Evolutionary conservation across 2,329 filamentous ascomycete genomes (phyloP), one percentile per base, ranked within the genome.

Genomic region (Sporothrix euskadiensis): DNA sequence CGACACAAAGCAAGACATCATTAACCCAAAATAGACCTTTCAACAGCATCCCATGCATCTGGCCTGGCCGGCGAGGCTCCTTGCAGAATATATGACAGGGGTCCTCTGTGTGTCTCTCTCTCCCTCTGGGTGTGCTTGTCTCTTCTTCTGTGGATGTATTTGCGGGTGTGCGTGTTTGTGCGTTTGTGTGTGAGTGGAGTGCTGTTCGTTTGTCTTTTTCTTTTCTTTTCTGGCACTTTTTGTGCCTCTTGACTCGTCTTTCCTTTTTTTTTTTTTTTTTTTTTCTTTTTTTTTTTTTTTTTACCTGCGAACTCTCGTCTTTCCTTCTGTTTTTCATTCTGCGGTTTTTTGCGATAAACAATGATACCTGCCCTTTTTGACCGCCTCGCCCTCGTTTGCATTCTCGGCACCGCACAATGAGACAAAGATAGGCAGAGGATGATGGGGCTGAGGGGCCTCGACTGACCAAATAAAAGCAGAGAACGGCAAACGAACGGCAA

Each of bases 11-110:
- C 26, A 19, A 68, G 65, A 52, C 41, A 54, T 52, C 30, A 39
- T 69, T 69, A 69, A 54, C 66, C 30, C 66, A 69, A 69, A 69
- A 69, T 69, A 69, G 47, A 54, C 47, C 30, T 35, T 54, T 26
- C 4, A 35, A 14, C 22, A 30, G 61, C 61, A 66, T 30, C 39
- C 39, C 39, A 47, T 66, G 61, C 61, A 66, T 66, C 61, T 30
- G 22, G 61, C 61, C 39, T 66, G 61, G 61, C 39, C 22, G 61
- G 19, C 41, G 39, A 68, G 26, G 65, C 65, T 68, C 65, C 65
- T 68, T 68, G 44, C 65, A 68, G 44, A 68, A 68, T 22, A 52
- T 14, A n/a, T 32, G 44, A 47, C 44, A 68, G 65, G 65, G 65
- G 26, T 52, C 26, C 1, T 26, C 4, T 66, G 26, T 7, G 16